These are phyloP conservation scores for Lasiosphaeria miniovina DNA, from an alignment of 495 filamentous ascomycete species.

Conservation along the genomic window DNA sequence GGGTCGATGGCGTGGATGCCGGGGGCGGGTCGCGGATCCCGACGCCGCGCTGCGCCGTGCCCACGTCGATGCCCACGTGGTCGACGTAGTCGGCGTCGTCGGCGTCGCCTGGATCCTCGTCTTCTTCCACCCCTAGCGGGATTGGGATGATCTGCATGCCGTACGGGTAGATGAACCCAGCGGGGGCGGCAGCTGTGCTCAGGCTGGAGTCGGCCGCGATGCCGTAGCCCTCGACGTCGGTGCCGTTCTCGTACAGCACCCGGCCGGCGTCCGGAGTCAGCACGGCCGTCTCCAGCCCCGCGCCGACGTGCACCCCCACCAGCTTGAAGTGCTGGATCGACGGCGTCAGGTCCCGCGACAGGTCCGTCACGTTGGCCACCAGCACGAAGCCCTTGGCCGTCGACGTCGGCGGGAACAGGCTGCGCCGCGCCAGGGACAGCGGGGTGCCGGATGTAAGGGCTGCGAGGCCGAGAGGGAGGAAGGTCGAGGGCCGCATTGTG, in stretches of 20 bases:
- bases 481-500: too few species aligned
- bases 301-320: conserved; percentile 20
- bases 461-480: not conserved
- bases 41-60: conserved; percentile 12
- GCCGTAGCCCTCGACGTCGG: conserved; percentile 6
- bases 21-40: not conserved
- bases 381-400: conserved; percentile 16
- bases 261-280: conserved; percentile 4
- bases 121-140: too few species aligned
- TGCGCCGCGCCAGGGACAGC: not conserved
- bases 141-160: conserved; percentile 13
- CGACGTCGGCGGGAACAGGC: not conserved
- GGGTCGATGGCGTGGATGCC: too few species aligned
- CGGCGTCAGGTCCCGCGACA: conserved; percentile 24
- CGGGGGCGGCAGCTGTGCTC: conserved; percentile 13
- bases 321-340: conserved; percentile 22
- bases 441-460: not conserved
- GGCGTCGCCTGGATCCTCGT: not conserved
- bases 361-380: conserved; percentile 26
- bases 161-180: conserved; percentile 15
- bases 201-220: conserved; percentile 12
- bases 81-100: conserved; percentile 1
- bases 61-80: conserved; percentile 15
- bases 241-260: conserved; percentile 27
- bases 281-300: conserved; percentile 21